Percentiles rank a stretch among this genome's conserved stretches.
Evolutionary conservation across 2,329 filamentous ascomycete species (phyloP).

Genomic region (Ceratocystis colombiana): DNA sequence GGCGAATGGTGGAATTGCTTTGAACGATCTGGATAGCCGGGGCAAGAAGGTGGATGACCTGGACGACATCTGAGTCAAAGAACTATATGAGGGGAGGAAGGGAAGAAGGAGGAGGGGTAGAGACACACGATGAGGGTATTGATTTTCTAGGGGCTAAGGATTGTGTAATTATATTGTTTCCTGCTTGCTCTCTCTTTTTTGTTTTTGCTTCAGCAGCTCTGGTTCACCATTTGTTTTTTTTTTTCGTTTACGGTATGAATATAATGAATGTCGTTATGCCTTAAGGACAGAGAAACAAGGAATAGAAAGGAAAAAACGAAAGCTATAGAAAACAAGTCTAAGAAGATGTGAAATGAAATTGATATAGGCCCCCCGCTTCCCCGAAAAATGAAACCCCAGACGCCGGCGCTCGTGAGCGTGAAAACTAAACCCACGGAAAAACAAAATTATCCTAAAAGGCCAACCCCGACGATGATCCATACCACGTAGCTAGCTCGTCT

Average conservation of each 20-base stretch:
- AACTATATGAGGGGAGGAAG: conserved; percentile 23
- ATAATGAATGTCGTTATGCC: conserved; percentile 16
- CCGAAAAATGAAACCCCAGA: conserved; percentile 14
- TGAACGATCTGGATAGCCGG: conserved; percentile 51
- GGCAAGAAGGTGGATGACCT: conserved; percentile 46
- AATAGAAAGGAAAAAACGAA: background rate
- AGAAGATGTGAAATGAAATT: background rate
- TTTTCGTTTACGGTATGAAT: conserved; percentile 4
- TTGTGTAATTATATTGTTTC: conserved; percentile 22
- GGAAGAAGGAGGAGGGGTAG: conserved; percentile 22
- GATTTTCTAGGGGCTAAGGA: background rate
- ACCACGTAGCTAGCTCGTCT: conserved; percentile 71
- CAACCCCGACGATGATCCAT: conserved; percentile 55
- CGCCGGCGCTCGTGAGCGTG: background rate
- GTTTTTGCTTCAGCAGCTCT: conserved; percentile 9
- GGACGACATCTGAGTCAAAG: conserved; percentile 45
- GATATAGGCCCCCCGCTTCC: too few species aligned
- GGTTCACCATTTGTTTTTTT: conserved; percentile 8
- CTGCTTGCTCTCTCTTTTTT: conserved; percentile 18
- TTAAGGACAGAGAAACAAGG: conserved; percentile 1
- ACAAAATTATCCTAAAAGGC: conserved; percentile 15
- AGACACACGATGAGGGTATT: background rate
- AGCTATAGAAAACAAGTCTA: conserved; percentile 1
- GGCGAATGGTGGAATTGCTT: conserved; percentile 36
- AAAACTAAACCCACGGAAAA: background rate